Base-by-base conservation (phyloP, 805 yeast genomes). In the Naumovozyma castellii region DNA sequence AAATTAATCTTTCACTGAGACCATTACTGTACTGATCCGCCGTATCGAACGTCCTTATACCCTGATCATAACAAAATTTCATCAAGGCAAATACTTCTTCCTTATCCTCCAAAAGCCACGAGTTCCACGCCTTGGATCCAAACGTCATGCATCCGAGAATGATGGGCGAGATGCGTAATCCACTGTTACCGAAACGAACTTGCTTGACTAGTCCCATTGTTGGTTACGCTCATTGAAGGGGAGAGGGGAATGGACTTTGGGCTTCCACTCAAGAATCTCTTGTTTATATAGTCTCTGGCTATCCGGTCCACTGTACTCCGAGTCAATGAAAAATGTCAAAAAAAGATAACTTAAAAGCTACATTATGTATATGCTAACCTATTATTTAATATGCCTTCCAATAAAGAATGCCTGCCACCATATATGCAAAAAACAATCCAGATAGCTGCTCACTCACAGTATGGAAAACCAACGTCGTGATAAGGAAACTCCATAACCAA, bases 401-500 rank as follows among this genome's bases (percentile, higher is more conserved):
- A 22, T 22, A 22, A 6, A 22, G 10, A 6, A 22, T 22, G 10
- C 27, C 27, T 10, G 28, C 39, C 3, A 36, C 36, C 12, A 32
- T 6, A 54, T 72, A 73, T 14, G 86, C 86, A 61, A 77, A 76
- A 3, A 72, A 17, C 34, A 83, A 61, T 1, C 95, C 96, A 18
- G 76, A 73, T 2, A 82, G 42, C 54, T 86, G 87, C 55, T 88
- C 97, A 3, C 63, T 45, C 19, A 83, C 58, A 0, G 92, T 77
- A 61, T 92, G 98, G 72, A 87, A 90, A 54, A 84, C 82, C 13
- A 83, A 69, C 42, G 83, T 72, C 1, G 98, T 90, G 71, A 84
- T 76, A 25, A 88, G 62, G 32, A 88, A 68, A 92, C 87, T 86
- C 76, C 85, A 84, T 69, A 80, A 71, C 94, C 95, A 88, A 35